Evolutionary conservation across 345 rosid species (phyloP).

Genomic region (Dipteronia dyeriana): DNA sequence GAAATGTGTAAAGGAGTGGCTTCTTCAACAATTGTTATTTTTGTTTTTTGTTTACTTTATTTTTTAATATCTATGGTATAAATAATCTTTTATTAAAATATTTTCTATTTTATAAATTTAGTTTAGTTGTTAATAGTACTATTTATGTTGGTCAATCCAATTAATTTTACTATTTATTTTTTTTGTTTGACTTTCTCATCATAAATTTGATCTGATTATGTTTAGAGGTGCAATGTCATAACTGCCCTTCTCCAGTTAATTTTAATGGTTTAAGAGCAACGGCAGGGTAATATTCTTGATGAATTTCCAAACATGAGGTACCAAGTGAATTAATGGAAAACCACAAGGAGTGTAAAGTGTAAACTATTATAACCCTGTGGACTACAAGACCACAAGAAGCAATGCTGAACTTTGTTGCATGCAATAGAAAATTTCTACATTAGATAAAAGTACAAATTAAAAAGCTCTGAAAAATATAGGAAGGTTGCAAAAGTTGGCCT

Average conservation of each 20-base stretch:
- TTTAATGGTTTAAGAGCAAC: neutral
- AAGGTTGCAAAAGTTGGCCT: conserved; percentile 7
- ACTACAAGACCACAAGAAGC: neutral
- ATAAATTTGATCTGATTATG: neutral
- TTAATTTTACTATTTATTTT: too few relatives aligned
- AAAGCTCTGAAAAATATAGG: neutral
- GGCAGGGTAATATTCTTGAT: neutral
- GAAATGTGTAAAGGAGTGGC: too few relatives aligned
- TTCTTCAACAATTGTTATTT: too few relatives aligned
- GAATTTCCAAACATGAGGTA: neutral
- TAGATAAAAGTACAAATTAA: neutral
- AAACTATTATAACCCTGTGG: neutral
- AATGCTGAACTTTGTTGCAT: neutral
- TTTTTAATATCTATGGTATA: too few relatives aligned
- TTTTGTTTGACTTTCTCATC: too few relatives aligned
- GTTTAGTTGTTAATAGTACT: too few relatives aligned
- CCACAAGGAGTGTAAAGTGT: neutral
- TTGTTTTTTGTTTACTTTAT: too few relatives aligned
- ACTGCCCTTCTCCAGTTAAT: neutral
- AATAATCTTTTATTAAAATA: too few relatives aligned
- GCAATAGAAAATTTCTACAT: neutral
- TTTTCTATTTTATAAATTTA: too few relatives aligned
- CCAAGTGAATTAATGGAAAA: neutral
- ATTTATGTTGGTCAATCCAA: too few relatives aligned
- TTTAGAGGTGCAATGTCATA: neutral